Evolutionary conservation across 73 alveolate species (phyloP).

Genomic region (Paramecium sonneborni): DNA sequence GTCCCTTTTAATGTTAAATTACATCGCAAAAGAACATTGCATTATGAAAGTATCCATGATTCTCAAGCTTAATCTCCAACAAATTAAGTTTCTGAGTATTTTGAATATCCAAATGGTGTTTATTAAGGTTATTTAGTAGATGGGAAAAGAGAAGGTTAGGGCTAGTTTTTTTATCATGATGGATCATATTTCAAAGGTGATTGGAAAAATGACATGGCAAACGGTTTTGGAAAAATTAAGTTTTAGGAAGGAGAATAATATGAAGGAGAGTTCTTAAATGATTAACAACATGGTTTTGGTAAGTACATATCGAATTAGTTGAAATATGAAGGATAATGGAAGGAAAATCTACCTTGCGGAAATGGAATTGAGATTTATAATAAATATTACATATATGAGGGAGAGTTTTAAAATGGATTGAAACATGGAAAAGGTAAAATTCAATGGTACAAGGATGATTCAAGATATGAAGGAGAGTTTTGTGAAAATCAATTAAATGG

Average conservation of each 20-base stretch:
- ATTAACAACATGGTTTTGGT: slow-evolving; percentile 56
- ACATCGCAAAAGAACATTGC: slow-evolving; percentile 11
- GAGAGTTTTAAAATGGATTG: slow-evolving; percentile 4
- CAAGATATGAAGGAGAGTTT: slow-evolving; percentile 73
- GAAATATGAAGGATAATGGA: slow-evolving; percentile 61
- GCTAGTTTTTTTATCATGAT: slow-evolving; percentile 42
- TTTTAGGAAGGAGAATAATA: slow-evolving; percentile 55
- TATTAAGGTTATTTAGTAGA: background rate
- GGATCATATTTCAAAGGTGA: slow-evolving; percentile 52
- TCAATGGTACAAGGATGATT: slow-evolving; percentile 66
- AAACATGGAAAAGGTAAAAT: slow-evolving; percentile 65
- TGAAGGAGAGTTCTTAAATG: slow-evolving; percentile 58
- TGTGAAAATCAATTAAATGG: slow-evolving; percentile 70
- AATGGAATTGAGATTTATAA: slow-evolving; percentile 12
- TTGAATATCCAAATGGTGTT: slow-evolving; percentile 26
- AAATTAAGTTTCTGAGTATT: background rate
- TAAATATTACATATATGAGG: slow-evolving; percentile 33
- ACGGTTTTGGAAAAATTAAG: slow-evolving; percentile 30
- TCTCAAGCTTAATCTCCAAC: background rate
- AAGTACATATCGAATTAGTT: background rate
- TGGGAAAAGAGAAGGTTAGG: slow-evolving; percentile 41
- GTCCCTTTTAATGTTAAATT: background rate
- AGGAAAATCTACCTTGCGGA: slow-evolving; percentile 53
- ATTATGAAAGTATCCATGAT: background rate
- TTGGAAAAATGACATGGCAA: slow-evolving; percentile 64